Evolutionary conservation across 2,329 filamentous ascomycete genomes (phyloP).

Genomic region (Aspergillus tubingensis): DNA sequence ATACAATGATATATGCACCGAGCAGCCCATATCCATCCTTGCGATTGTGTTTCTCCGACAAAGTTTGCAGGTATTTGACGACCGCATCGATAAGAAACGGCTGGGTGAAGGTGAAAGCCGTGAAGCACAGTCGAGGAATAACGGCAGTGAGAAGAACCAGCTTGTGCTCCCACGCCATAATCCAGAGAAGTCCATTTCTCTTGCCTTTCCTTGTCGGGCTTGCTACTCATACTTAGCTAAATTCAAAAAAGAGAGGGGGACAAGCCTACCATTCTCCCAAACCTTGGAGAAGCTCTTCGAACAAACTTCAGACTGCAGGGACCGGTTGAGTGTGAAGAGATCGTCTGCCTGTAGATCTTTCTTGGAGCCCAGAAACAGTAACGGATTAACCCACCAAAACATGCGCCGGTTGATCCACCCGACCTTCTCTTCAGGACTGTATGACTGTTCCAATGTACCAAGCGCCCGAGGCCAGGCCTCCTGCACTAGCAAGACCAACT

Average conservation of each 20-base stretch:
- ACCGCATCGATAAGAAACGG: constrained; percentile 21
- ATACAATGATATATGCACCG: neutral
- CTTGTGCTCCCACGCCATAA: neutral
- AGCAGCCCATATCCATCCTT: neutral
- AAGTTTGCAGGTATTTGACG: neutral
- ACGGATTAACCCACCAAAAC: neutral
- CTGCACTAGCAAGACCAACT: neutral
- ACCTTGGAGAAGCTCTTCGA: neutral
- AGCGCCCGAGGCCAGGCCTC: neutral
- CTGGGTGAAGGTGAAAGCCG: constrained; percentile 22
- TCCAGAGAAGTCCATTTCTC: neutral
- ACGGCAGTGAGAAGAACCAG: constrained; percentile 9
- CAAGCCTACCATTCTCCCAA: neutral
- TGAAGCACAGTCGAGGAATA: constrained; percentile 20
- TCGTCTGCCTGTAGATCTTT: neutral
- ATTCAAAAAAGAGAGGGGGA: neutral
- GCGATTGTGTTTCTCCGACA: neutral
- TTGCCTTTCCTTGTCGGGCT: neutral
- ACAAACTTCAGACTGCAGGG: neutral
- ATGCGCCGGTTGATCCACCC: neutral
- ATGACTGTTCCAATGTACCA: neutral
- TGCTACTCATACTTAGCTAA: neutral
- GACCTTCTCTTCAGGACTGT: neutral
- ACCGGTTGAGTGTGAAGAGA: neutral
- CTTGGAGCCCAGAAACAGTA: neutral